These are phyloP conservation scores for Priceomyces haplophilus DNA, from an alignment of 805 yeast species.

Conservation along the genomic window DNA sequence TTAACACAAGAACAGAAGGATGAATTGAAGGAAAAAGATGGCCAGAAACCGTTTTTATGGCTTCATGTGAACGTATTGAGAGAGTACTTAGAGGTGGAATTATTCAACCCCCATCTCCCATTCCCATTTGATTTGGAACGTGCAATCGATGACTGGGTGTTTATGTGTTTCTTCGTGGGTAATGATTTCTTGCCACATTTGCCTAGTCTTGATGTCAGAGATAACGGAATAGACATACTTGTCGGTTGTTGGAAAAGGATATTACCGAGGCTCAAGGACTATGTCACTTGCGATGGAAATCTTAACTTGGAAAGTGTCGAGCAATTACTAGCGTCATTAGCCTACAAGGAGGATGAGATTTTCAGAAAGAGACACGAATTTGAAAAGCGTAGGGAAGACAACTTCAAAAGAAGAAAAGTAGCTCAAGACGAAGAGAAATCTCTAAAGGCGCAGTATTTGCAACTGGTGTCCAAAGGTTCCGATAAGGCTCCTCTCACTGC, in stretches of 20 bases:
- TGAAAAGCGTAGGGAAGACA: conserved; percentile 68
- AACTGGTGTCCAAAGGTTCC: conserved; percentile 65
- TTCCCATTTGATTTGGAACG: conserved; percentile 86
- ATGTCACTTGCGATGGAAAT: conserved; percentile 86
- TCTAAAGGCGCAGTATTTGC: conserved; percentile 42
- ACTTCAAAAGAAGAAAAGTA: conserved; percentile 54
- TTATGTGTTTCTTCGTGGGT: conserved; percentile 97
- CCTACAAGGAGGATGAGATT: conserved; percentile 73
- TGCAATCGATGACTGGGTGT: conserved; percentile 98
- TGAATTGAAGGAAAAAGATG: conserved; percentile 39
- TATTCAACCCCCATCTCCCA: conserved; percentile 64
- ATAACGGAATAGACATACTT: conserved; percentile 82
- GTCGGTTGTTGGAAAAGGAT: conserved; percentile 79
- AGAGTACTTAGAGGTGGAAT: conserved; percentile 83
- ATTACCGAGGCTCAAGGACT: conserved; percentile 65
- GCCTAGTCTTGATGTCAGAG: conserved; percentile 92
- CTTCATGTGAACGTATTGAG: conserved; percentile 82
- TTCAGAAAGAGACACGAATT: conserved; percentile 65
- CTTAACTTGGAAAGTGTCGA: conserved; percentile 78
- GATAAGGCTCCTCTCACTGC: conserved; percentile 75
- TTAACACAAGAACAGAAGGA: conserved; percentile 60
- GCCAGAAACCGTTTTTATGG: conserved; percentile 88
- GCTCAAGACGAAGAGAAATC: conserved; percentile 46
- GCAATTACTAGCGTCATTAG: conserved; percentile 58
- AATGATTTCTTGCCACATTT: conserved; percentile 97